phyloP scores from a whole-genome alignment of 306 rosid species.

The Styphnolobium japonicum region DNA sequence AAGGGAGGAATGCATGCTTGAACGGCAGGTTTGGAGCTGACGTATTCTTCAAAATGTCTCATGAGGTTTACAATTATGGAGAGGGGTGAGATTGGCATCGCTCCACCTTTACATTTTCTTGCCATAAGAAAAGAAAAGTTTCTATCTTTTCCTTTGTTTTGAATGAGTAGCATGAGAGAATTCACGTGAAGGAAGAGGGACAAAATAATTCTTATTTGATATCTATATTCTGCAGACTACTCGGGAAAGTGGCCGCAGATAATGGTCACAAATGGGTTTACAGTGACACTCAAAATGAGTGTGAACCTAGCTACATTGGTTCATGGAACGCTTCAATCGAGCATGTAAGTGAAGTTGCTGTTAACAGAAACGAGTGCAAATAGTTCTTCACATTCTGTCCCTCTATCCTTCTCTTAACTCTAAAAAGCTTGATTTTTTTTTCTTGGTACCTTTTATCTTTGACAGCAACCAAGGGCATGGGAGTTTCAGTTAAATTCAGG shows the following conservation, averaged over 20 bases:
- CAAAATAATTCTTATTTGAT: constrained; percentile 5
- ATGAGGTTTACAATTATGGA: constrained; percentile 90
- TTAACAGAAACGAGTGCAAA: not conserved
- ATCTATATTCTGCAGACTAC: constrained; percentile 50
- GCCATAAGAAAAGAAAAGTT: not conserved
- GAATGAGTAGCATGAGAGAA: not conserved
- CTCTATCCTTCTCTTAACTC: not conserved
- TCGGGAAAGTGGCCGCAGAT: constrained; percentile 86
- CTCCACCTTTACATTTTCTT: not conserved
- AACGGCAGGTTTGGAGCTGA: constrained; percentile 73
- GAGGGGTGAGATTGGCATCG: constrained; percentile 66
- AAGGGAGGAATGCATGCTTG: constrained; percentile 46
- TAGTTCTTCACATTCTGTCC: not conserved
- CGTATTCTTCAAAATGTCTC: constrained; percentile 95
- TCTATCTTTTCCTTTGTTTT: constrained; percentile 1
- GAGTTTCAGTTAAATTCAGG: constrained; percentile 82
- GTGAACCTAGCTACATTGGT: constrained; percentile 58
- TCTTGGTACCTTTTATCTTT: not conserved
- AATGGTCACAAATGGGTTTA: constrained; percentile 86
- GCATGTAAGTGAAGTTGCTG: constrained; percentile 41
- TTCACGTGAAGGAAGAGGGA: not conserved
- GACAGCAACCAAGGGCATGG: constrained; percentile 90
- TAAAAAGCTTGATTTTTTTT: not conserved
- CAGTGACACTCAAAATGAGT: constrained; percentile 55
- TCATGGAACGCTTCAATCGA: constrained; percentile 79